Percentiles rank a stretch among this genome's conserved stretches.
phyloP scores from a whole-genome alignment of 768 basidiomycete species.

The Boletus huronensis region DNA sequence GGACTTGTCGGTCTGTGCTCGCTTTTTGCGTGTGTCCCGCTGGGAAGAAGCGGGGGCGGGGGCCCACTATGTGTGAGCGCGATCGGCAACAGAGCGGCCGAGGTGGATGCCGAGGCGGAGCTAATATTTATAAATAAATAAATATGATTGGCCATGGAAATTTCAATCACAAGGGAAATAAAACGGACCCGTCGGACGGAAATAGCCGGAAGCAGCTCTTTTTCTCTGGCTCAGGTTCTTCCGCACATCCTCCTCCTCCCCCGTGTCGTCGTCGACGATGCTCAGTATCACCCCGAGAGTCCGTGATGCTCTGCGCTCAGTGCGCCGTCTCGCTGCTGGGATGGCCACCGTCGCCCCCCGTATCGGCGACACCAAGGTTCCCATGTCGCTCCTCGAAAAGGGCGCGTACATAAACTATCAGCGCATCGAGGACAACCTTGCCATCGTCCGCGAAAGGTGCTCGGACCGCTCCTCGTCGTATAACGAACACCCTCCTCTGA shows the following conservation, averaged over 20 bases:
- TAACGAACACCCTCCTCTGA: not conserved
- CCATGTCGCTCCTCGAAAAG: constrained; percentile 84
- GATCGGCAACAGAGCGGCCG: constrained; percentile 13
- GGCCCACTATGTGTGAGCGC: not conserved
- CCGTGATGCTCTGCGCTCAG: constrained; percentile 48
- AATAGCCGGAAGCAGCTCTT: constrained; percentile 23
- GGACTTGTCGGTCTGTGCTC: not conserved
- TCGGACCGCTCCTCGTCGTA: not conserved
- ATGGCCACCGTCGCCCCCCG: constrained; percentile 80
- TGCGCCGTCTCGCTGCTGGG: constrained; percentile 55
- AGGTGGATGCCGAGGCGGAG: constrained; percentile 8
- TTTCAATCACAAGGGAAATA: constrained; percentile 21
- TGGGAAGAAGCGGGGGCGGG: too few species aligned
- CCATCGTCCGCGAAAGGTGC: constrained; percentile 79
- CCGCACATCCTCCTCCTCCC: not conserved
- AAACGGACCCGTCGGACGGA: constrained; percentile 18
- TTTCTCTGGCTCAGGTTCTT: constrained; percentile 19
- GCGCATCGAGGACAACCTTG: constrained; percentile 97
- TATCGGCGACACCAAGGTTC: constrained; percentile 87
- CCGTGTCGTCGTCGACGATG: constrained; percentile 45
- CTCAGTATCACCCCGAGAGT: constrained; percentile 54
- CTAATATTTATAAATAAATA: constrained; percentile 17
- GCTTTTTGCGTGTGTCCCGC: not conserved
- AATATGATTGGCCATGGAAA: constrained; percentile 23
- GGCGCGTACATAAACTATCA: constrained; percentile 89